These are phyloP conservation scores for Fusarium liriodendri DNA, from an alignment of 2,329 filamentous ascomycete species.

Conservation along the genomic window DNA sequence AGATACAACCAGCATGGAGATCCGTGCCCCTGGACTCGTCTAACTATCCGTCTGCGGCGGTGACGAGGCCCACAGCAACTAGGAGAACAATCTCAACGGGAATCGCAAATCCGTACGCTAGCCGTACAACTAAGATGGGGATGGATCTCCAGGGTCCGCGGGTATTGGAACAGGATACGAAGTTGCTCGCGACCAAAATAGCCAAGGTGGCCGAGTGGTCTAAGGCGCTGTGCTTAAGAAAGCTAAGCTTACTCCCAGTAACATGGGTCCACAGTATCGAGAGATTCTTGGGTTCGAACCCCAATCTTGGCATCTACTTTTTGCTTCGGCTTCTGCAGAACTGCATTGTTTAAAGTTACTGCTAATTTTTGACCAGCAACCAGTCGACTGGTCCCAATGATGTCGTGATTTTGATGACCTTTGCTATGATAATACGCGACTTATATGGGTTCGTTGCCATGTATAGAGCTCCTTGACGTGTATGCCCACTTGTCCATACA, in stretches of 20 bases:
- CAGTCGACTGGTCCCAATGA: neutral
- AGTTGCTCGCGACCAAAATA: neutral
- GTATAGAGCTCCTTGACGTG: too few species aligned
- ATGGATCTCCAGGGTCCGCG: too few species aligned
- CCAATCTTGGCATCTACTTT: neutral
- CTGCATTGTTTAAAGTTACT: too few species aligned
- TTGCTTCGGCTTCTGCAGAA: neutral
- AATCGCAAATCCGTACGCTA: neutral
- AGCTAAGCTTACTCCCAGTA: neutral
- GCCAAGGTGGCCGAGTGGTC: neutral
- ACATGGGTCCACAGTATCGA: neutral
- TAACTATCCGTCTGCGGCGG: neutral
- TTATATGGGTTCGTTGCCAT: too few species aligned
- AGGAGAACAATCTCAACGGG: neutral
- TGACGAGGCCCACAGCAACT: conserved; percentile 8
- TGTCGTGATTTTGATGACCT: neutral
- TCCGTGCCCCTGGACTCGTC: conserved; percentile 2
- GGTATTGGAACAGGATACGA: neutral
- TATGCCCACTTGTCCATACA: neutral
- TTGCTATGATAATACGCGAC: too few species aligned
- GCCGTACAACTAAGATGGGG: conserved; percentile 5
- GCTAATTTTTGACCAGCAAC: neutral
- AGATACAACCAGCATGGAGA: neutral
- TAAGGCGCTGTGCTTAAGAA: neutral
- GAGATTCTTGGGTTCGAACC: neutral